Evolutionary conservation across 2,329 filamentous ascomycete genomes (phyloP), one percentile per base, ranked within the genome.

Genomic region (Neurospora crassa): DNA sequence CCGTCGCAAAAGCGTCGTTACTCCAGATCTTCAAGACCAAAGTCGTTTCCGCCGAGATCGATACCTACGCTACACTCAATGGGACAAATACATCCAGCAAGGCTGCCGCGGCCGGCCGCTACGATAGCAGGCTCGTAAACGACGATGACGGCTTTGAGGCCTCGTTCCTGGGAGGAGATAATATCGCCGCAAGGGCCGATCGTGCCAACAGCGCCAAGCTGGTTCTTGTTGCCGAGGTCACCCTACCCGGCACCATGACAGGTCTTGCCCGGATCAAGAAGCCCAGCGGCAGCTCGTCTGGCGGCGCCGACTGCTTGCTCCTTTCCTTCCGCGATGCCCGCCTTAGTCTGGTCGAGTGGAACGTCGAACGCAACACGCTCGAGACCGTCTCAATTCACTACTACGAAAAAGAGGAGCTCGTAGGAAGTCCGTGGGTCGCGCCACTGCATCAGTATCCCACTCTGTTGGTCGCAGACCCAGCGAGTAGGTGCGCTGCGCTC

Each of bases 331-430:
- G 92, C 78, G 94, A 97, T 82, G 96, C 96, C 59, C 97, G 97
- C 82, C 87, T 98, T 78, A 96, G 92, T 80, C 85, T 99, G 80
- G 86, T 97, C 71, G 93, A 97, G 83, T 99, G 96, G 96, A 93
- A 98, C 79, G 90, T 93, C 10, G 89, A 91, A 79, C 89, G 89
- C 75, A 87, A 92, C 80, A 88, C 88, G 69, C 90, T 98, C 76
- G 90, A 91, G 76, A 98, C 95, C 70, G 89, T 96, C 74, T 98
- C 95, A 69, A 95, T 99, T 77, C 96, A 99, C 83, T 98, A 94
- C 85, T 99, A 98, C 82, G 96, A 99, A 81, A 92, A 96, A 79
- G 94, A 97, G 78, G 94, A 97, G 79, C 84, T 95, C 73, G 89
- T 91, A 75, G 90, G 91, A 70, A 91, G 89, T 74, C 94, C 95